Base-by-base conservation (phyloP, 805 yeast genomes). In the Metschnikowia shivogae region DNA sequence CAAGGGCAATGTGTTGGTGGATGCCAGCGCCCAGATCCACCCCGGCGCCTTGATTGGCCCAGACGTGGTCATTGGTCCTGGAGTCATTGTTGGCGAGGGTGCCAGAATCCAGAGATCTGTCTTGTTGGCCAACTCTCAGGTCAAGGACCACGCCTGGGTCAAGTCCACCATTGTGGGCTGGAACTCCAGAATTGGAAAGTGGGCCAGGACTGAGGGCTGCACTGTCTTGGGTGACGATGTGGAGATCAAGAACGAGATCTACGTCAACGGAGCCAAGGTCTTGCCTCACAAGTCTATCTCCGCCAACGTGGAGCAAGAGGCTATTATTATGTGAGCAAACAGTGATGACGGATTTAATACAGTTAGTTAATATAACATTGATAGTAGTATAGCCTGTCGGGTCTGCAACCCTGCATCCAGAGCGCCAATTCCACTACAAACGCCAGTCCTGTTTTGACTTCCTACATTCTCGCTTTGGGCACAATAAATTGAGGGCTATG, bases 201-300 rank as follows among this genome's bases (percentile, higher is more conserved):
- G 99, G 99, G 96, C 97, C 55, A 89, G 99, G 80, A 81, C 93
- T 55, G 98, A 93, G 74, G 96, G 96, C 77, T 87, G 83, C 62
- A 87, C 97, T 53, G 99, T 93, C 49, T 81, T 93, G 63, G 99
- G 99, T 76, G 99, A 93, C 71, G 99, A 93, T 59, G 99, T 93
- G 56, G 95, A 90, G 69, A 89, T 93, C 68, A 89, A 92, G 78
- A 97, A 93, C 68, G 99, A 92, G 79, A 81, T 93, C 68, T 93
- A 93, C 80, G 95, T 93, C 62, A 93, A 93, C 73, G 99, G 99
- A 73, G 99, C 97, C 74, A 89, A 93, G 71, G 97, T 93, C 57
- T 82, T 93, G 67, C 99, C 99, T 58, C 99, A 93, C 82, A 93
- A 93, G 80, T 78, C 96, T 52, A 92, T 93, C 70, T 85, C 96